phyloP scores from a whole-genome alignment of 164 flowering plant genomes.

The Annona cherimola region DNA sequence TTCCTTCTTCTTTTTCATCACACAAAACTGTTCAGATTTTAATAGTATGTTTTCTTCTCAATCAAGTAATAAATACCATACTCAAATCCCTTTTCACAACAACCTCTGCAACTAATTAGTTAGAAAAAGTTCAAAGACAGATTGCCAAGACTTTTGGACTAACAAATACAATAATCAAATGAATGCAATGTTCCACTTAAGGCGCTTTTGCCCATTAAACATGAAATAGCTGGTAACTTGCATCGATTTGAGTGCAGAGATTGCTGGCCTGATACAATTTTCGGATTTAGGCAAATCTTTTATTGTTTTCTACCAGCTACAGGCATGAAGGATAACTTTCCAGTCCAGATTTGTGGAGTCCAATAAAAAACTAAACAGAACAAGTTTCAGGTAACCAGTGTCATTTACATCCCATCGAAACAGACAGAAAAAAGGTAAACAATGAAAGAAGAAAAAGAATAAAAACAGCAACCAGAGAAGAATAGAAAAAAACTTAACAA shows the following conservation, averaged over 20 bases:
- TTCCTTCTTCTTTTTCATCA: too few species aligned
- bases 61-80: too few species aligned
- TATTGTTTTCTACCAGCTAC: background rate
- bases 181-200: background rate
- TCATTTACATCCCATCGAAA: too few species aligned
- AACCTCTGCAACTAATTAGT: too few species aligned
- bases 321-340: background rate
- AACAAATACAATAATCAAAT: background rate
- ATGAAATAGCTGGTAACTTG: background rate
- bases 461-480: background rate
- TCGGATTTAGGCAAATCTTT: background rate
- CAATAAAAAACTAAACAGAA: background rate
- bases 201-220: slow-evolving; percentile 1
- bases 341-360: background rate
- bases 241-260: background rate
- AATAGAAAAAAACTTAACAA: background rate
- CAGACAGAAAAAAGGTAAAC: too few species aligned
- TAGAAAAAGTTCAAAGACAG: background rate
- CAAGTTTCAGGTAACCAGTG: background rate
- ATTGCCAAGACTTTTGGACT: background rate
- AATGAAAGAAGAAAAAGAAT: too few species aligned
- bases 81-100: too few species aligned
- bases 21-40: too few species aligned
- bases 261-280: background rate
- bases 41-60: too few species aligned